Evolutionary conservation across 75 land plant species (phyloP).

Genomic region (Sequoia sempervirens): DNA sequence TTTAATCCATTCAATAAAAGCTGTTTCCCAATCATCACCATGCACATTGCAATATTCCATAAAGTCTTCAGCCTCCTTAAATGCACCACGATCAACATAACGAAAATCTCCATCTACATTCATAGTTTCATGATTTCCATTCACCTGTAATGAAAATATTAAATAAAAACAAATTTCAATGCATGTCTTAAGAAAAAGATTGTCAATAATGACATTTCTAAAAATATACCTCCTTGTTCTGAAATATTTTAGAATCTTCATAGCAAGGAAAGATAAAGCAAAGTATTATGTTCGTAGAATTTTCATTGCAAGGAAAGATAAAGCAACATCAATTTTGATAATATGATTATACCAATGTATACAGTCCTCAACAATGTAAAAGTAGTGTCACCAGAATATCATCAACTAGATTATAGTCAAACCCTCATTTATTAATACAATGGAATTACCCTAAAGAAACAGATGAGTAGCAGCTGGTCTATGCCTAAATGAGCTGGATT

Average conservation of each 20-base stretch:
- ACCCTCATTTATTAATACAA: background rate
- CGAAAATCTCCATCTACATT: slow-evolving; percentile 94
- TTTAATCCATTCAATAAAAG: slow-evolving; percentile 65
- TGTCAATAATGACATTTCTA: background rate
- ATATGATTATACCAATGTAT: background rate
- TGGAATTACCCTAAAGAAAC: background rate
- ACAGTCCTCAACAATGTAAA: background rate
- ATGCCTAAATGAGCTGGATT: background rate
- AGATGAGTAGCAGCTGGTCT: background rate
- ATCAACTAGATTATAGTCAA: background rate
- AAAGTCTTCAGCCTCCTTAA: slow-evolving; percentile 73
- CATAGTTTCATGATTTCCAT: slow-evolving; percentile 98
- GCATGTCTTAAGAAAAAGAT: background rate
- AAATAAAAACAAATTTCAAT: background rate
- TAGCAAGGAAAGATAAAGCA: background rate
- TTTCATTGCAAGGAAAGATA: background rate
- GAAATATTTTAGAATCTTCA: background rate
- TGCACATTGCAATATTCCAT: slow-evolving; percentile 51
- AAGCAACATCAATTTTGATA: background rate
- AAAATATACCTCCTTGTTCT: background rate
- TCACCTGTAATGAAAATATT: slow-evolving; percentile 38
- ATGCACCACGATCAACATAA: slow-evolving; percentile 72
- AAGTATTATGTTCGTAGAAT: background rate
- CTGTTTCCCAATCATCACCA: slow-evolving; percentile 59
- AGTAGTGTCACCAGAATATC: background rate